Percentiles rank a stretch among this genome's conserved stretches.
Evolutionary conservation across 805 yeast genomes (phyloP).

Genomic region (Candida railenensis): DNA sequence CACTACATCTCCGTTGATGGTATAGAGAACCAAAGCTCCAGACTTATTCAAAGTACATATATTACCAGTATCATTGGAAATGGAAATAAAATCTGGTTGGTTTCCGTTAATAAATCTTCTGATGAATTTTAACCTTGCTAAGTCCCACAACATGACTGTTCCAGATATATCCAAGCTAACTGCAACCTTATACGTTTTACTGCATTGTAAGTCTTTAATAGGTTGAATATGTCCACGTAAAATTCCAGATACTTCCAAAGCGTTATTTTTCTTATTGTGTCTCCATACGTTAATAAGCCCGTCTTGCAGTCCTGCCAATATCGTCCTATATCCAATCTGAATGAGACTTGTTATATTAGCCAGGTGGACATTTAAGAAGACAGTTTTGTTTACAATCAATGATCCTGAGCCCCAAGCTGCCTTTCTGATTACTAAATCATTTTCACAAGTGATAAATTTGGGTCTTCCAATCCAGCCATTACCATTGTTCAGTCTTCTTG

Average conservation of each 20-base stretch:
- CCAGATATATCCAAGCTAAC: slow-evolving; percentile 58
- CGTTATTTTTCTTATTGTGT: slow-evolving; percentile 27
- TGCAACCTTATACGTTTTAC: slow-evolving; percentile 53
- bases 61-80: slow-evolving; percentile 57
- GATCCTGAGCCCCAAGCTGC: slow-evolving; percentile 18
- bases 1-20: slow-evolving; percentile 54
- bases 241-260: slow-evolving; percentile 41
- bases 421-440: slow-evolving; percentile 35
- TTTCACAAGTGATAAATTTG: slow-evolving; percentile 32
- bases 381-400: slow-evolving; percentile 38
- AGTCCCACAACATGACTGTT: slow-evolving; percentile 61
- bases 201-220: slow-evolving; percentile 46
- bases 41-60: slow-evolving; percentile 37
- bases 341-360: slow-evolving; percentile 37
- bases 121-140: slow-evolving; percentile 50
- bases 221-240: slow-evolving; percentile 58
- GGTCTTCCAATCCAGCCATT: slow-evolving; percentile 56
- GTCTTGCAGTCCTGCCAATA: slow-evolving; percentile 52
- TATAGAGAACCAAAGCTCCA: slow-evolving; percentile 36
- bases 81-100: slow-evolving; percentile 30
- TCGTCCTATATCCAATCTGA: slow-evolving; percentile 39
- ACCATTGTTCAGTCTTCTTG: slow-evolving; percentile 9
- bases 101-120: slow-evolving; percentile 27
- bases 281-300: slow-evolving; percentile 66
- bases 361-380: slow-evolving; percentile 44